Conservation (phyloP, 2,329 filamentous ascomycete species). For the Myriosclerotinia scirpicola region DNA sequence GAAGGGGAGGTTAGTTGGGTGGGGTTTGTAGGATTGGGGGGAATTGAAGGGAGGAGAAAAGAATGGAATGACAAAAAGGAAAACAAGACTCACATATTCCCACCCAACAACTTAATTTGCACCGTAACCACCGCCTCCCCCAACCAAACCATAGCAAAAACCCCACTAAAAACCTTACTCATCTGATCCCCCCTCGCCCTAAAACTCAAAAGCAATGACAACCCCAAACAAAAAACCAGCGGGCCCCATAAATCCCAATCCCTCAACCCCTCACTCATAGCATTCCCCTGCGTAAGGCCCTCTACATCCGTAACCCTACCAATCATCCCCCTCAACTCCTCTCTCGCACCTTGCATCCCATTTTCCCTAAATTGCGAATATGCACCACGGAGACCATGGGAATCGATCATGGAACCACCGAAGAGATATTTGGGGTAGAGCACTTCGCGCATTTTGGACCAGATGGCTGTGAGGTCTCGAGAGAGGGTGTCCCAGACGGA, state of each 20-base stretch:
- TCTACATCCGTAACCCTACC: slow-evolving; percentile 65
- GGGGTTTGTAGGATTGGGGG: not conserved
- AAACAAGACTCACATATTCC: slow-evolving; percentile 82
- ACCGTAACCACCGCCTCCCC: slow-evolving; percentile 95
- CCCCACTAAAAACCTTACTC: slow-evolving; percentile 88
- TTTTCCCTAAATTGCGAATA: slow-evolving; percentile 61
- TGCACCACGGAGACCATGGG: slow-evolving; percentile 57
- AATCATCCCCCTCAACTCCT: slow-evolving; percentile 61
- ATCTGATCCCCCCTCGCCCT: slow-evolving; percentile 77
- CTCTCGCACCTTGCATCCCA: slow-evolving; percentile 58
- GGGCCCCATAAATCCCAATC: slow-evolving; percentile 99
- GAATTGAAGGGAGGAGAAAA: not conserved
- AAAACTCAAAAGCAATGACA: slow-evolving; percentile 85
- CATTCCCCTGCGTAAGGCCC: slow-evolving; percentile 54
- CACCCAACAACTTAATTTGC: slow-evolving; percentile 94
- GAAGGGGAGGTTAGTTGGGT: not conserved
- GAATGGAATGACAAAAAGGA: not conserved
- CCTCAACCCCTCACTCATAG: slow-evolving; percentile 82
- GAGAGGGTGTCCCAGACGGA: slow-evolving; percentile 96
- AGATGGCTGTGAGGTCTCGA: slow-evolving; percentile 86
- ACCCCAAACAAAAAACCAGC: slow-evolving; percentile 85
- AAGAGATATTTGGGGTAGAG: slow-evolving; percentile 94
- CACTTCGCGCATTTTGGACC: slow-evolving; percentile 98
- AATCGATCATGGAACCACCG: slow-evolving; percentile 63
- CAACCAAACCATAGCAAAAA: slow-evolving; percentile 96